These are phyloP conservation scores for Sarocladium oryzae DNA, from an alignment of 2,329 filamentous ascomycete species.

Conservation along the genomic window DNA sequence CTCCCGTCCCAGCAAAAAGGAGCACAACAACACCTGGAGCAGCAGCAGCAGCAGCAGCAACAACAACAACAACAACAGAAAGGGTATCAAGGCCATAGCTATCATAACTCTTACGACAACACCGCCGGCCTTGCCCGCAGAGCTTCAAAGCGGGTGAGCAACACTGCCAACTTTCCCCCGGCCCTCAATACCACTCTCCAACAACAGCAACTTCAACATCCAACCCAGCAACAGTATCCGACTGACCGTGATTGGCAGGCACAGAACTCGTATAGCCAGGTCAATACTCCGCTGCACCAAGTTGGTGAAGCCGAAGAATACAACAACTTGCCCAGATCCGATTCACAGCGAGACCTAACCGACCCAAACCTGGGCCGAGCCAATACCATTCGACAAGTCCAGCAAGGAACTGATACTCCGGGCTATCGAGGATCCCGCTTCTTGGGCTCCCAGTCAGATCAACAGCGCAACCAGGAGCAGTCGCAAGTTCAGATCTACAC, in stretches of 20 bases:
- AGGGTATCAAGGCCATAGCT: slow-evolving; percentile 17
- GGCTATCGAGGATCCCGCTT: background rate
- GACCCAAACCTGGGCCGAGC: slow-evolving; percentile 19
- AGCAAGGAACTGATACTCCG: slow-evolving; percentile 27
- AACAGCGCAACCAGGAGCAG: slow-evolving; percentile 24
- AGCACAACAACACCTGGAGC: slow-evolving; percentile 14
- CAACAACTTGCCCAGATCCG: slow-evolving; percentile 27
- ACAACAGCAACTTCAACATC: slow-evolving; percentile 10
- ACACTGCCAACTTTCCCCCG: slow-evolving; percentile 31
- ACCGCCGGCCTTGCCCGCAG: slow-evolving; percentile 42
- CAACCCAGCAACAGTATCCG: slow-evolving; percentile 13
- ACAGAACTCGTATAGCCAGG: slow-evolving; percentile 31
- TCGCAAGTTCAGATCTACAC: slow-evolving; percentile 28
- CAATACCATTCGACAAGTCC: slow-evolving; percentile 43
- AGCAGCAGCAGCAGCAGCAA: background rate
- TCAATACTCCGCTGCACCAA: slow-evolving; percentile 40
- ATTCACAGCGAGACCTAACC: slow-evolving; percentile 30
- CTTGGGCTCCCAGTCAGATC: slow-evolving; percentile 9
- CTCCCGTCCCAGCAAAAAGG: slow-evolving; percentile 22
- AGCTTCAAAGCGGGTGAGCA: slow-evolving; percentile 52
- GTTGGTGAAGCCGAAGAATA: slow-evolving; percentile 34
- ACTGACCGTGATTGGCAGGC: slow-evolving; percentile 20
- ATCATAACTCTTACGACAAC: slow-evolving; percentile 40
- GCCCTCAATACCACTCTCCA: slow-evolving; percentile 16
- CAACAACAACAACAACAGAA: slow-evolving; percentile 23